These are phyloP conservation scores for Cenchrus fungigraminus DNA, from an alignment of 176 grass and related monocot genomes.

Conservation along the genomic window DNA sequence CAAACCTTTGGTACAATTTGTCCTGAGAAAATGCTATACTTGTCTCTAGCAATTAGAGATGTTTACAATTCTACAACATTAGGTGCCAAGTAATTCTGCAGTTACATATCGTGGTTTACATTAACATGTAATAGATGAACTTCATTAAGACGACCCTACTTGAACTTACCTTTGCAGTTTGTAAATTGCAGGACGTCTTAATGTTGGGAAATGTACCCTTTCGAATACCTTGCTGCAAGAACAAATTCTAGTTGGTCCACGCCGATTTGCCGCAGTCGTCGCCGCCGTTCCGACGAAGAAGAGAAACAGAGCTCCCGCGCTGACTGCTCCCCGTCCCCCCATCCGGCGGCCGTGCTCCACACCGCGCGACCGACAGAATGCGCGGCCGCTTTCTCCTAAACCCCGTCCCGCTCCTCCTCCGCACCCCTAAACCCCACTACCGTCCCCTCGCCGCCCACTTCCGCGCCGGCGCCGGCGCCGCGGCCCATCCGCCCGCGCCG, in stretches of 20 bases:
- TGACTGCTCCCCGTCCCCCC: not conserved
- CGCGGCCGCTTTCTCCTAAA: constrained; percentile 42
- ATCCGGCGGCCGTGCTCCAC: constrained; percentile 10
- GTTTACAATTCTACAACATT: not conserved
- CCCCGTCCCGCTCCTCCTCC: constrained; percentile 9
- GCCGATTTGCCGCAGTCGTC: not conserved
- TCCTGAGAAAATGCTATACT: not conserved
- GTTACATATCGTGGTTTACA: constrained; percentile 8
- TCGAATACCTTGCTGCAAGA: constrained; percentile 91
- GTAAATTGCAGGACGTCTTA: constrained; percentile 89
- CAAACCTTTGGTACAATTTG: not conserved
- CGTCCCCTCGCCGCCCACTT: constrained; percentile 5
- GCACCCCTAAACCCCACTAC: constrained; percentile 25
- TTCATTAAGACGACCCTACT: constrained; percentile 51
- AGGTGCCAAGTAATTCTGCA: no score
- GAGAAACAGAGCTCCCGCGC: not conserved
- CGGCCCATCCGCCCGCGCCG: not conserved
- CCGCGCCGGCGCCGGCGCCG: constrained; percentile 4
- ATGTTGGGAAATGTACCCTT: constrained; percentile 96
- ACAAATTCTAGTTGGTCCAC: constrained; percentile 78
- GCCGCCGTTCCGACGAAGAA: not conserved
- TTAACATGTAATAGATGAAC: constrained; percentile 58
- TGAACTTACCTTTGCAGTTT: constrained; percentile 79
- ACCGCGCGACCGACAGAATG: constrained; percentile 34
- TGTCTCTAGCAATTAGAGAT: constrained; percentile 12